Evolutionary conservation across 129 eudicot genomes (phyloP).

Genomic region (Gnaphalium uliginosum): DNA sequence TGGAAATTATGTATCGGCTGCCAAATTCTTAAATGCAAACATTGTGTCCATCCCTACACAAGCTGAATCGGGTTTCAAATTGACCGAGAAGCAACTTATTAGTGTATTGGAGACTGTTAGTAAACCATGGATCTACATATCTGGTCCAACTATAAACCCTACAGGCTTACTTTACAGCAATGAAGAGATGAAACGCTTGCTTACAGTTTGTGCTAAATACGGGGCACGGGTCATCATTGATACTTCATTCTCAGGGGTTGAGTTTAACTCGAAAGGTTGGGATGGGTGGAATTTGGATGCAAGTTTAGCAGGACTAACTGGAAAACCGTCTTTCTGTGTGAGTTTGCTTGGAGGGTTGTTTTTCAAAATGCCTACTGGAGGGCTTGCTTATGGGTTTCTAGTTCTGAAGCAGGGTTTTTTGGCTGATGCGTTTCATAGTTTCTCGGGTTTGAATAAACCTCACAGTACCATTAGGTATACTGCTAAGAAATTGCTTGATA

Average conservation of each 20-base stretch:
- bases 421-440: constrained; percentile 60
- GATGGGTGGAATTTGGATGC: constrained; percentile 76
- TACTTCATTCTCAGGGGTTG: constrained; percentile 84
- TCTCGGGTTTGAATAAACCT: constrained; percentile 76
- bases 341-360: constrained; percentile 87
- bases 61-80: constrained; percentile 66
- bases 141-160: constrained; percentile 90
- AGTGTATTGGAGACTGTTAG: constrained; percentile 43
- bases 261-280: constrained; percentile 46
- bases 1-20: constrained; percentile 78
- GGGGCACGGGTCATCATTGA: constrained; percentile 87
- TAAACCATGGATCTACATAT: constrained; percentile 90
- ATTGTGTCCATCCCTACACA: constrained; percentile 53
- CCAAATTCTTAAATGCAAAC: constrained; percentile 68
- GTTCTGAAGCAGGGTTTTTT: constrained; percentile 66
- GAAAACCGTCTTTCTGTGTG: constrained; percentile 52
- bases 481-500: constrained; percentile 86
- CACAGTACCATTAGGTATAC: constrained; percentile 77
- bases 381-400: constrained; percentile 73
- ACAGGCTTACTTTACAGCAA: constrained; percentile 84
- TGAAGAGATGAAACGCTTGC: constrained; percentile 65
- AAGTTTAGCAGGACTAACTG: constrained; percentile 45
- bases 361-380: constrained; percentile 77
- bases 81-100: constrained; percentile 57
- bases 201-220: constrained; percentile 65